These are phyloP conservation scores for Pterothamnion heteromorphum DNA, from an alignment of 31 red algal genomes.

Conservation along the genomic window DNA sequence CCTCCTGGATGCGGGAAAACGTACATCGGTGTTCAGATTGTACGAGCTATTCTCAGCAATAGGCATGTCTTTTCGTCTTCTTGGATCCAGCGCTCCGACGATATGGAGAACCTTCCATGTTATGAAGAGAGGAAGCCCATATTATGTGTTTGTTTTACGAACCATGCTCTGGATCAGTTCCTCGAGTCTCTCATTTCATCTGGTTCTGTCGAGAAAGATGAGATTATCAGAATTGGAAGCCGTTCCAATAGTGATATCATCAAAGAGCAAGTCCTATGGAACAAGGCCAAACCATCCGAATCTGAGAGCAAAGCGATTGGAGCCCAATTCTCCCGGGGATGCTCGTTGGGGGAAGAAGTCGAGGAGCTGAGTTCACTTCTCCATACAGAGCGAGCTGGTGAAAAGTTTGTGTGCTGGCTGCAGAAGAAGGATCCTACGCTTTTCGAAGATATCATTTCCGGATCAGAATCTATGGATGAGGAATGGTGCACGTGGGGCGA, in stretches of 20 bases:
- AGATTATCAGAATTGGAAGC: conserved; percentile 47
- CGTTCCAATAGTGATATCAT: conserved; percentile 24
- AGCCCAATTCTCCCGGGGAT: not conserved
- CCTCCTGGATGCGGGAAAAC: conserved; percentile 62
- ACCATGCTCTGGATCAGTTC: conserved; percentile 58
- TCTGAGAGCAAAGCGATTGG: not conserved
- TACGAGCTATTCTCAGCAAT: conserved; percentile 26
- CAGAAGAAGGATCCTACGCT: not conserved
- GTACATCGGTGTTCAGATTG: conserved; percentile 43
- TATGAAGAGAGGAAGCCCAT: conserved; percentile 23
- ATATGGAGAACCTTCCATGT: not conserved
- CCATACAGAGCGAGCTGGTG: not conserved
- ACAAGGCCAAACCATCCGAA: not conserved
- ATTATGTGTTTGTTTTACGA: conserved; percentile 56
- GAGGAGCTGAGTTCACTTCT: not conserved
- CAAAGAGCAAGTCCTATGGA: not conserved
- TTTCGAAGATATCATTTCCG: not conserved
- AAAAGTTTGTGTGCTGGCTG: not conserved
- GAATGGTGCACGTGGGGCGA: no score
- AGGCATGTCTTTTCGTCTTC: not conserved
- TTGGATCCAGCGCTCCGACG: not conserved
- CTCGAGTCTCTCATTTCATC: conserved; percentile 24
- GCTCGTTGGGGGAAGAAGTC: not conserved
- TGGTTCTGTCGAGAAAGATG: not conserved
- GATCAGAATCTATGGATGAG: not conserved